Base-by-base conservation (phyloP, 805 yeast species). In the Wickerhamiella occidentalis region DNA sequence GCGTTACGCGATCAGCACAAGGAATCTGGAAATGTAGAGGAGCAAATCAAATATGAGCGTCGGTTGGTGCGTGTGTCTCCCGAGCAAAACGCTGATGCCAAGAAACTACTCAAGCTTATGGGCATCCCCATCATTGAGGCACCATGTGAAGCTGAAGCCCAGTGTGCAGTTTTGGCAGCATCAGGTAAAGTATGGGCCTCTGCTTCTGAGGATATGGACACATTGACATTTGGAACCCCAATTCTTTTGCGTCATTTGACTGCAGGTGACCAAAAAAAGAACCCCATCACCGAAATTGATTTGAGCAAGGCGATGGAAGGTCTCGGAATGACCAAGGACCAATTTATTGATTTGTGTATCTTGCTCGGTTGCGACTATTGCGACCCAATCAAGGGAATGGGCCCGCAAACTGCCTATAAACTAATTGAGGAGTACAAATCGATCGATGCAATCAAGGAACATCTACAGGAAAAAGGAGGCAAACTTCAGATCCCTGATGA, bases 141-240 rank as follows among this genome's bases (percentile, higher is more conserved):
- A 0, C 98, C 99, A 1, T 82, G 96, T 63, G 99, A 92, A 66
- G 99, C 99, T 1, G 99, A 92, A 64, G 95, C 98, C 0, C 97
- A 92, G 60, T 92, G 98, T 70, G 97, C 98, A 0, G 92, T 79
- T 54, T 68, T 92, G 44, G 96, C 96, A 3, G 76, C 79, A 51
- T 76, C 78, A 11, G 96, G 95, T 1, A 87, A 86, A 61, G 97
- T 90, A 0, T 92, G 80, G 62, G 98, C 95, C 7, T 95, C 97
- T 2, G 98, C 96, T 1, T 83, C 95, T 5, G 98, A 92, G 64
- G 98, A 92, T 77, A 92, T 92, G 98, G 98, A 92, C 67, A 92
- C 98, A 1, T 65, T 92, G 50, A 92, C 97, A 61, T 92, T 90
- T 62, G 80, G 78, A 50, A 85, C 97, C 1, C 92, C 95, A 5